Base-by-base conservation (phyloP, 805 yeast species). In the Brettanomyces bruxellensis region DNA sequence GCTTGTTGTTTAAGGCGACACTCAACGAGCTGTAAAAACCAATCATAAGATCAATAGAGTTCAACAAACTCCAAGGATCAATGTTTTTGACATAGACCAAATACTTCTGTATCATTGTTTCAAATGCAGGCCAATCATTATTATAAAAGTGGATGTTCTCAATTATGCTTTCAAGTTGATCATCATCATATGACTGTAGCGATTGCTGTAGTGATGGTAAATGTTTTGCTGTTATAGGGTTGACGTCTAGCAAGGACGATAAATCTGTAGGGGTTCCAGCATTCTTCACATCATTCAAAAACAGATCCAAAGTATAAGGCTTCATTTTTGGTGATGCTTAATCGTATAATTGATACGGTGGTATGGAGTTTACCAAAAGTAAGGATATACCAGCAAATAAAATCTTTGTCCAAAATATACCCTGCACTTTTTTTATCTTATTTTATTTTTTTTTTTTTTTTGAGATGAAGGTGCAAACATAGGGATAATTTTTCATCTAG, bases 31-130 rank as follows among this genome's bases (percentile, higher is more conserved):
- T 75, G 42, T 73, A 60, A 49, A 65, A 77, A 13, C 60, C 57
- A 6, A 78, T 67, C 50, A 75, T 67, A 40, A 78, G 60, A 57
- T 80, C 86, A 49, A 78, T 78, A 1, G 82, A 76, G 35, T 70
- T 71, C 4, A 78, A 55, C 1, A 68, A 47, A 0, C 84, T 78
- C 75, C 76, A 70, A 0, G 85, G 81, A 51, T 79, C 73, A 41
- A 80, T 51, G 53, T 77, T 78, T 45, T 75, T 64, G 25, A 73
- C 62, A 32, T 72, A 64, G 32, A 59, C 55, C 11, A 80, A 54
- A 52, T 74, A 80, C 18, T 70, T 63, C 1, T 58, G 55, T 0
- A 77, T 57, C 9, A 75, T 54, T 8, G 63, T 64, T 43, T 71
- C 74, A 52, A 79, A 75, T 0, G 78, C 71, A 1, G 63, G 53